Base-by-base conservation (phyloP, 2,329 filamentous ascomycete species). In the Ascochyta lentis region DNA sequence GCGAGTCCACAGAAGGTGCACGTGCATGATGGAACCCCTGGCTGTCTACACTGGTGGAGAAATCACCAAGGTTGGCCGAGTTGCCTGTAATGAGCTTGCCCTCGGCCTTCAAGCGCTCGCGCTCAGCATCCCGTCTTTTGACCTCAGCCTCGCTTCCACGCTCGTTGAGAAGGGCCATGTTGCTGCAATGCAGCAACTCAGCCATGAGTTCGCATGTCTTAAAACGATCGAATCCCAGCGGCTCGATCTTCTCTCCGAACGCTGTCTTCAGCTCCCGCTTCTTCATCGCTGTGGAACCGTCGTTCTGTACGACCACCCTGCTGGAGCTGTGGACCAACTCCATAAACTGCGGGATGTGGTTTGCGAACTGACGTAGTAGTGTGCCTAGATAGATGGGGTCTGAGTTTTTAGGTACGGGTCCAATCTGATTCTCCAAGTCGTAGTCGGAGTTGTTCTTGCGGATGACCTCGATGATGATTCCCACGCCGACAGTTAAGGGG, bases 151-250 rank as follows among this genome's bases (percentile, higher is more conserved):
- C 93, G 10, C 92, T 93, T 29, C 94, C 95, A 9, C 86, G 81
- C 73, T 98, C 93, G 71, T 99, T 99, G 63, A 99, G 80, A 33
- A 99, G 81, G 6, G 91, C 93, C 95, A 99, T 99, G 73, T 99
- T 99, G 75, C 94, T 98, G 77, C 95, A 99, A 76, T 99, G 95
- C 35, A 99, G 79, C 40, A 99, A 81, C 76, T 99, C 95, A 1
- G 95, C 95, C 95, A 99, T 98, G 56, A 99, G 82, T 77, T 99
- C 95, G 76, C 95, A 99, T 0, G 95, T 98, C 81, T 99, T 99
- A 82, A 99, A 99, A 19, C 95, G 85, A 76, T 99, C 95, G 71
- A 99, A 99, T 2, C 95, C 95, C 9, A 99, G 83, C 4, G 95
- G 94, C 75, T 98, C 92, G 48, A 99, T 93, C 74, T 89, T 91